Evolutionary conservation across 768 basidiomycete genomes (phyloP), one percentile per base, ranked within the genome.

Genomic region (Naganishia onofrii): DNA sequence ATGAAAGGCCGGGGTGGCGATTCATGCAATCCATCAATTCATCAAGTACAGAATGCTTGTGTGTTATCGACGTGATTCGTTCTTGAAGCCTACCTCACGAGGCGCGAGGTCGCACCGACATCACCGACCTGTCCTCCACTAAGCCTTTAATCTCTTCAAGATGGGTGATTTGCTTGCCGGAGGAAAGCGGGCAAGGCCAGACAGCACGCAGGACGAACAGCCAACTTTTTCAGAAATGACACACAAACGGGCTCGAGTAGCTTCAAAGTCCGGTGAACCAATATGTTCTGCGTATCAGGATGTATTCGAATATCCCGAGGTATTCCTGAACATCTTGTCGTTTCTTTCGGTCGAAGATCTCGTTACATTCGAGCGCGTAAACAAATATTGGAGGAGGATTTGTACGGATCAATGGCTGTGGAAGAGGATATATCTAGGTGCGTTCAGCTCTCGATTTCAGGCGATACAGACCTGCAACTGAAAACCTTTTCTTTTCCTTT

Each of bases 401-500:
- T 76, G 74, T 46, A 56, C 76, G 23, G 80, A 81, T 76, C n/a
- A 58, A 36, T 68, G 78, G 76, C 77, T 81, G 9, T 81, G 80
- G 80, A 81, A 77, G 70, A 65, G 75, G 44, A 66, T 79, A 29
- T 81, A 81, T 71, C 76, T 80, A 7, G 63, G 78, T 79, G 66
- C 71, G 77, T 60, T 38, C 38, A 31, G 6, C 3, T 46, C 0
- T 29, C n/a, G 5, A 6, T 19, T 56, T 1, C n/a, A n/a, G 42
- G 31, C 2, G 44, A 19, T 17, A 21, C 29, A 3, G 23, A 17
- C n/a, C 21, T 28, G 38, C 21, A 10, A 26, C 51, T n/a, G 8
- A 15, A n/a, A n/a, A n/a, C n/a, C n/a, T n/a, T n/a, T n/a, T n/a
- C 52, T 17, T 8, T 19, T 29, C 5, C 21, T 10, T 4, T 46